Evolutionary conservation across 345 rosid species (phyloP), one percentile per base, ranked within the genome.

Genomic region (Turritis glabra): DNA sequence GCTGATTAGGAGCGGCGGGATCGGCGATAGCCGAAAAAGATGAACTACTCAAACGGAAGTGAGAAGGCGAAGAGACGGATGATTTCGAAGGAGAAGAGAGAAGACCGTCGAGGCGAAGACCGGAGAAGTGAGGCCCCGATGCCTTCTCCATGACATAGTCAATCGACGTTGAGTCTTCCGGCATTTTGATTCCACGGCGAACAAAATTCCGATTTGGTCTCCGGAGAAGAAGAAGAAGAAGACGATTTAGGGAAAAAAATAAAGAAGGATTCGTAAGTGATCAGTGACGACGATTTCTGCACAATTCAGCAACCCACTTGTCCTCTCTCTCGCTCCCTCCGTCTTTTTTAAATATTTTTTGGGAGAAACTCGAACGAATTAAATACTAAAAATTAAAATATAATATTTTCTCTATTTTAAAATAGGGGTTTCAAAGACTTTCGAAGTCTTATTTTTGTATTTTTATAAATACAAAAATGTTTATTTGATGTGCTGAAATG

Each of bases 61-160:
- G 73, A 48, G 79, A 79, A 40, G 89, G 62, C 50, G 90, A 71
- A 23, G 85, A 70, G 60, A 70, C 29, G 25, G 92, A 56, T 1
- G 90, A 79, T 33, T 89, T 66, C 1, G 87, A 74, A 15, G 93
- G 84, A 14, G 93, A 82, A 25, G 97, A 82, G 40, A 79, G 84
- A 46, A 84, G 87, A 48, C 89, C 88, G 79, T 92, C 96, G 35
- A 87, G 83, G 53, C 89, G 99, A 46, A 96, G 87, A 77, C 99
- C 98, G 76, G 99, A 96, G 89, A 92, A 96, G 89, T 96, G 99
- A 19, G 97, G 93, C 41, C 99, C 98, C 14, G 90, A 90, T 3
- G 99, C 96, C 78, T 88, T 92, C 88, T 92, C 99, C 98, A 96
- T 96, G 69, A 82, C 96, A 73, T 82, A 89, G 78, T 92, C 99